These are phyloP conservation scores for Chaetomium sp. DNA, from an alignment of 2,329 filamentous ascomycete species.

Conservation along the genomic window DNA sequence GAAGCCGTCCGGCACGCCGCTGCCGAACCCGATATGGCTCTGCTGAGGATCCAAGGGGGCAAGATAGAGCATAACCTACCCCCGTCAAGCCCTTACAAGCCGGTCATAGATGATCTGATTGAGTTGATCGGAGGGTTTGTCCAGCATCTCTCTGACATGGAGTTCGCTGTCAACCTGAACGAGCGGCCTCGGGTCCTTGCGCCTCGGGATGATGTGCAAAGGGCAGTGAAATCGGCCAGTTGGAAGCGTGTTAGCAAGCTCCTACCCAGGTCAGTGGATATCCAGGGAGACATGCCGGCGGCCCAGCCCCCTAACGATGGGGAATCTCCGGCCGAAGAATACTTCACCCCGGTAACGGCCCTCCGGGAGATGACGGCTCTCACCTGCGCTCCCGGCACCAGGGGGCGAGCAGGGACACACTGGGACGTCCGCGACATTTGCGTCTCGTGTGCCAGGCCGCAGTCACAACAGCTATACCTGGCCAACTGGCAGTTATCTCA, in stretches of 20 bases:
- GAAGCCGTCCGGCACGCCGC: constrained; percentile 43
- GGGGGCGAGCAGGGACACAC: constrained; percentile 49
- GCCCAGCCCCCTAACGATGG: not conserved
- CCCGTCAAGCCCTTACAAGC: constrained; percentile 27
- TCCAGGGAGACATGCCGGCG: constrained; percentile 11
- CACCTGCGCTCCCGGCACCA: constrained; percentile 57
- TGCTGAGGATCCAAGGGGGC: constrained; percentile 58
- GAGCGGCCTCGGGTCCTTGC: constrained; percentile 68
- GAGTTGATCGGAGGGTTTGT: constrained; percentile 68
- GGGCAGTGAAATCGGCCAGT: constrained; percentile 26
- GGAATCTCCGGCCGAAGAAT: not conserved
- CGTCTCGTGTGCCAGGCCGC: constrained; percentile 52
- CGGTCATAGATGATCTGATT: constrained; percentile 40
- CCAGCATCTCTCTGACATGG: constrained; percentile 71
- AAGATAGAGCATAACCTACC: constrained; percentile 41
- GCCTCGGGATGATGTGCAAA: constrained; percentile 55
- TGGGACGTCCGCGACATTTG: constrained; percentile 63
- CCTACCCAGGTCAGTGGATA: constrained; percentile 42
- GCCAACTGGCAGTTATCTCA: constrained; percentile 58
- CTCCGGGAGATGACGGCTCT: constrained; percentile 35
- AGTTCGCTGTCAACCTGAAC: constrained; percentile 74
- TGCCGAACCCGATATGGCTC: constrained; percentile 37
- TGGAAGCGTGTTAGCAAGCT: constrained; percentile 36
- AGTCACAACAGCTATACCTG: constrained; percentile 62
- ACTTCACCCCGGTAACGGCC: constrained; percentile 24